Evolutionary conservation across 140 eudicot genomes (phyloP).

Genomic region (Oenanthe javanica): DNA sequence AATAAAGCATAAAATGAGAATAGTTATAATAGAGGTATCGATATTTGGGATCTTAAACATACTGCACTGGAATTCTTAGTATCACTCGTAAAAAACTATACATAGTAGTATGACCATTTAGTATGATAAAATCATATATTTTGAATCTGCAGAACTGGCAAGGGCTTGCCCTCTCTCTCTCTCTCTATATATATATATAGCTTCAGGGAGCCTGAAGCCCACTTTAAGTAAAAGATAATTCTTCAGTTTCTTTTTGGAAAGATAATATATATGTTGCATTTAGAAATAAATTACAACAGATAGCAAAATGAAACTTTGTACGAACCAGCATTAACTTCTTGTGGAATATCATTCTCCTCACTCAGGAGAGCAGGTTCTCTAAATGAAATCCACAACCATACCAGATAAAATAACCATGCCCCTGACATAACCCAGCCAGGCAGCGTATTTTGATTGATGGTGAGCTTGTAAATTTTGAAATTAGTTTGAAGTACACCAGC

Average conservation of each 20-base stretch:
- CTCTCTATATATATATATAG: too few species aligned
- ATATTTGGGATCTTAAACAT: not conserved
- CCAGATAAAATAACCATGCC: constrained; percentile 67
- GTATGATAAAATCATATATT: not conserved
- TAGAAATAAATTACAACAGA: not conserved
- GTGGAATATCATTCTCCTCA: constrained; percentile 24
- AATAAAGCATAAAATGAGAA: not conserved
- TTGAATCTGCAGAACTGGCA: not conserved
- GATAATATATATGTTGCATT: not conserved
- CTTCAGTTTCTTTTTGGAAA: not conserved
- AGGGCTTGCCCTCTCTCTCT: not conserved
- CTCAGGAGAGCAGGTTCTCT: constrained; percentile 58
- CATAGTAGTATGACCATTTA: not conserved
- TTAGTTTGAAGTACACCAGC: constrained; percentile 70
- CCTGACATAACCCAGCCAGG: constrained; percentile 96
- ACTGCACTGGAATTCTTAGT: not conserved
- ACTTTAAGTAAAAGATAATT: not conserved
- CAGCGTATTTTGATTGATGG: constrained; percentile 64
- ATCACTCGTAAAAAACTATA: not conserved
- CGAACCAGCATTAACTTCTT: constrained; percentile 42
- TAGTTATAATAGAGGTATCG: not conserved
- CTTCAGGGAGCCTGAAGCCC: not conserved
- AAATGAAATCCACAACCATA: constrained; percentile 75
- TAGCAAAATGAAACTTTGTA: constrained; percentile 7
- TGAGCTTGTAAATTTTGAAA: constrained; percentile 45